Evolutionary conservation across 805 yeast genomes (phyloP).

Genomic region (Wickerhamomyces hampshirensis): DNA sequence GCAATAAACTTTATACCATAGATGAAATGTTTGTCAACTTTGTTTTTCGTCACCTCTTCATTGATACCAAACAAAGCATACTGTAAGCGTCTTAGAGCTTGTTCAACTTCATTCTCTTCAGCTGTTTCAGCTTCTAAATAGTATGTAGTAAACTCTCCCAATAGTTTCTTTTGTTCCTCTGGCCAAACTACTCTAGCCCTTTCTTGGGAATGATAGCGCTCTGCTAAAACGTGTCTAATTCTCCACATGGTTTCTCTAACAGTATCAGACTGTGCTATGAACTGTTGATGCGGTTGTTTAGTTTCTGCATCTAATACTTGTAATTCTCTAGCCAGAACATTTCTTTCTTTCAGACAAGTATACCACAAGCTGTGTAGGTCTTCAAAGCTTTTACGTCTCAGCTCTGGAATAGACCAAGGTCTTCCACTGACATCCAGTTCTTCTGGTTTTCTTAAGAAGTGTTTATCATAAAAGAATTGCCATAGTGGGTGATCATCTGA

Average conservation of each 20-base stretch:
- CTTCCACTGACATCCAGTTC: constrained; percentile 56
- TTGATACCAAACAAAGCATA: constrained; percentile 84
- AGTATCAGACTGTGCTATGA: constrained; percentile 27
- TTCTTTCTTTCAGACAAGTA: constrained; percentile 76
- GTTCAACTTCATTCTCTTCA: constrained; percentile 57
- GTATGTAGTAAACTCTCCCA: constrained; percentile 50
- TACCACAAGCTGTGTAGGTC: constrained; percentile 94
- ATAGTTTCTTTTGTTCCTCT: constrained; percentile 35
- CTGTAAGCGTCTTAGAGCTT: constrained; percentile 72
- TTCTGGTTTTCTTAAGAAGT: constrained; percentile 53
- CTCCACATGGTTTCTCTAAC: constrained; percentile 66
- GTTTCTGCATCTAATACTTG: constrained; percentile 46
- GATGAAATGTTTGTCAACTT: constrained; percentile 53
- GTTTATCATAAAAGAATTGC: constrained; percentile 76
- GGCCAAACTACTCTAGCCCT: constrained; percentile 47
- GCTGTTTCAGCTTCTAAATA: constrained; percentile 53
- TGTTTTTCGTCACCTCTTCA: constrained; percentile 51
- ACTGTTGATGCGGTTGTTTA: constrained; percentile 34
- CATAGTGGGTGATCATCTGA: constrained; percentile 89
- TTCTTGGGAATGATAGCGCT: constrained; percentile 69
- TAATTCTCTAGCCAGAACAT: constrained; percentile 69
- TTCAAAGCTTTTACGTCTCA: constrained; percentile 86
- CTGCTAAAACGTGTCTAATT: constrained; percentile 82
- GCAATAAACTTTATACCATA: constrained; percentile 70
- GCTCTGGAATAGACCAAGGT: constrained; percentile 83